These are phyloP conservation scores for Hirsutella thompsonii DNA, from an alignment of 2,329 filamentous ascomycete species.

Conservation along the genomic window DNA sequence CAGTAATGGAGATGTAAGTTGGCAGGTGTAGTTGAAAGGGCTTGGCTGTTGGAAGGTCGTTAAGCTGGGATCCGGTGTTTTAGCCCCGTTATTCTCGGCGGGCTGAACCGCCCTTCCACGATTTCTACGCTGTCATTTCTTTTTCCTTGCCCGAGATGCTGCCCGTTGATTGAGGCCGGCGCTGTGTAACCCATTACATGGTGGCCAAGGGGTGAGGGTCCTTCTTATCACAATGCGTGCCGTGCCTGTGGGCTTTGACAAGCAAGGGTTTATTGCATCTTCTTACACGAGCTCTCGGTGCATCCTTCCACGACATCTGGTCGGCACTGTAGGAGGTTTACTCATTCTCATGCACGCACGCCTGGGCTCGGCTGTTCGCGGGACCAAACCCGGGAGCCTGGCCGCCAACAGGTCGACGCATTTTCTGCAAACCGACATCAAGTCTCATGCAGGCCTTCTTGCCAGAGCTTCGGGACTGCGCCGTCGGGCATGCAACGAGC, in stretches of 20 bases:
- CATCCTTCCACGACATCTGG: no score
- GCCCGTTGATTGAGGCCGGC: not conserved
- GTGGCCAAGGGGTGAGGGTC: not conserved
- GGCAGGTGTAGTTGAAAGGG: no score
- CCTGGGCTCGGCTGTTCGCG: no score
- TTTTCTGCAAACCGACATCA: no score
- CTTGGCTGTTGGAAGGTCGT: no score
- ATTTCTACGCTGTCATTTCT: not conserved
- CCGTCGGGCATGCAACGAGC: no score
- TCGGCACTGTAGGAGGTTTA: not conserved
- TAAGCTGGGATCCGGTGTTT: not conserved
- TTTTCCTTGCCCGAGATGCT: constrained; percentile 1
- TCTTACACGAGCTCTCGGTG: no score
- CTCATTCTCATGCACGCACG: not conserved
- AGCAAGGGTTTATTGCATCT: not conserved
- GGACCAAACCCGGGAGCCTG: no score
- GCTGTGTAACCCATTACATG: not conserved
- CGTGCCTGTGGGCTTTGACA: not conserved
- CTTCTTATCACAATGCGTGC: not conserved
- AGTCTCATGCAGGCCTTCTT: no score
- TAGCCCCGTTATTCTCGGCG: not conserved
- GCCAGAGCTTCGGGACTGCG: no score
- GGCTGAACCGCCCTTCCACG: not conserved
- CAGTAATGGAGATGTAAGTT: no score
- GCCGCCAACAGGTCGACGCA: no score